Percentiles rank a stretch among this genome's conserved stretches.
Conservation (phyloP, 164 flowering plant genomes). For the Magnolia changhungtana region DNA sequence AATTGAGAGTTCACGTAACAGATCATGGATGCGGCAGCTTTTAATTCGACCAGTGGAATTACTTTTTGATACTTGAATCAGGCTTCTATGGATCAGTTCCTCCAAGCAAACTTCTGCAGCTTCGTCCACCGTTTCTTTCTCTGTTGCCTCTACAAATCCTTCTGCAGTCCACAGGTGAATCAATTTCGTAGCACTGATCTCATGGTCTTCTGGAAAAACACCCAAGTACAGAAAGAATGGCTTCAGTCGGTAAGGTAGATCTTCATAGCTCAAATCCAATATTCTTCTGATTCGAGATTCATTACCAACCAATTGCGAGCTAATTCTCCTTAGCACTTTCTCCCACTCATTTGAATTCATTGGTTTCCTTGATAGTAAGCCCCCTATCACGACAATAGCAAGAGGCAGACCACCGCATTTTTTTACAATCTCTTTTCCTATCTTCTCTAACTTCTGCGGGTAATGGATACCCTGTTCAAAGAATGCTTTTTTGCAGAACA, state of each 20-base stretch:
- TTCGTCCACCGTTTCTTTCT: neutral
- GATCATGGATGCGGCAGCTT: no score
- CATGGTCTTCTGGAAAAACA: neutral
- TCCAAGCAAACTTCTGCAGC: no score
- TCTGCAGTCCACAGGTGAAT: neutral
- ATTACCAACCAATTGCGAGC: neutral
- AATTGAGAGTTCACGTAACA: no score
- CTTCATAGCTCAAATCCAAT: constrained; percentile 10
- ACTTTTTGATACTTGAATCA: no score
- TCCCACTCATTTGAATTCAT: neutral
- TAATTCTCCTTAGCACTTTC: neutral
- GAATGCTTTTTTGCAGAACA: neutral
- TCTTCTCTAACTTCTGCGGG: neutral
- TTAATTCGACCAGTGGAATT: no score
- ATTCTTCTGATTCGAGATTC: neutral
- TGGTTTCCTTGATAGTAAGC: neutral
- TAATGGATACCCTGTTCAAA: neutral
- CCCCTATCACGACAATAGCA: neutral
- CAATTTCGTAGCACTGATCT: neutral
- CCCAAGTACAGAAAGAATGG: neutral
- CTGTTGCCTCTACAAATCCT: neutral
- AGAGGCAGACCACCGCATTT: neutral
- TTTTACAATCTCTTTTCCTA: neutral
- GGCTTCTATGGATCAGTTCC: no score
- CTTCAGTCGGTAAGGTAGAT: neutral